These are phyloP conservation scores for Rhodotorula graminis DNA, from an alignment of 768 basidiomycete species.

Conservation along the genomic window DNA sequence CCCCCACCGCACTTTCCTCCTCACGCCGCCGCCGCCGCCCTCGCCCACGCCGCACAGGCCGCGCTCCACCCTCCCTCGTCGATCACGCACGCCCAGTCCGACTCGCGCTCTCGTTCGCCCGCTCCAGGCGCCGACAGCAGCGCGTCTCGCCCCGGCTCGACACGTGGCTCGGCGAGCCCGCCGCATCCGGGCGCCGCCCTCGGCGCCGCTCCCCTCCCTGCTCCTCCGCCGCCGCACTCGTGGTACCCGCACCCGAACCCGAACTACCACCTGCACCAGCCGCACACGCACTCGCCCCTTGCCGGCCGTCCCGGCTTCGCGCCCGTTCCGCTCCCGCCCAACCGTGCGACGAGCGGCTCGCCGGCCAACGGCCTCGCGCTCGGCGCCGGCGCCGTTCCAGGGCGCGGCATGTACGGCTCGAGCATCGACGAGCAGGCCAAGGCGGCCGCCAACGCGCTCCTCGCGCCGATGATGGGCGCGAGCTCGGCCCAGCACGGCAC, in stretches of 20 bases:
- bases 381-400: not conserved
- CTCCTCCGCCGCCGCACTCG: not conserved
- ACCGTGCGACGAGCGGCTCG: slow-evolving; percentile 10
- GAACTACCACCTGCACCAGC: slow-evolving; percentile 23
- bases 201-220: not conserved
- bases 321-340: not conserved
- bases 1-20: slow-evolving; percentile 8
- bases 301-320: not conserved
- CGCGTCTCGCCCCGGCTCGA: slow-evolving; percentile 14
- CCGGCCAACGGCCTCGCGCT: slow-evolving; percentile 1
- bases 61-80: slow-evolving; percentile 7
- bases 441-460: not conserved
- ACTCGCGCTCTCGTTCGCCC: slow-evolving; percentile 32
- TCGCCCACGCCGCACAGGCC: slow-evolving; percentile 23
- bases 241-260: slow-evolving; percentile 35
- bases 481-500: no score
- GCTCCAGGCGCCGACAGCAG: not conserved
- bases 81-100: slow-evolving; percentile 34
- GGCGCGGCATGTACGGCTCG: not conserved
- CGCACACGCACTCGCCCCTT: slow-evolving; percentile 31
- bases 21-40: slow-evolving; percentile 27
- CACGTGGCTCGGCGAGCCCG: slow-evolving; percentile 9
- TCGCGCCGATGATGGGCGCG: not conserved
- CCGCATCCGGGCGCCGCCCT: not conserved
- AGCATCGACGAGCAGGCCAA: slow-evolving; percentile 5